A percentile compares a stretch with the other conserved stretches of the same genome.
Evolutionary conservation across 352 stramenopile genomes (phyloP).

Genomic region (Globisporangium yorkense): DNA sequence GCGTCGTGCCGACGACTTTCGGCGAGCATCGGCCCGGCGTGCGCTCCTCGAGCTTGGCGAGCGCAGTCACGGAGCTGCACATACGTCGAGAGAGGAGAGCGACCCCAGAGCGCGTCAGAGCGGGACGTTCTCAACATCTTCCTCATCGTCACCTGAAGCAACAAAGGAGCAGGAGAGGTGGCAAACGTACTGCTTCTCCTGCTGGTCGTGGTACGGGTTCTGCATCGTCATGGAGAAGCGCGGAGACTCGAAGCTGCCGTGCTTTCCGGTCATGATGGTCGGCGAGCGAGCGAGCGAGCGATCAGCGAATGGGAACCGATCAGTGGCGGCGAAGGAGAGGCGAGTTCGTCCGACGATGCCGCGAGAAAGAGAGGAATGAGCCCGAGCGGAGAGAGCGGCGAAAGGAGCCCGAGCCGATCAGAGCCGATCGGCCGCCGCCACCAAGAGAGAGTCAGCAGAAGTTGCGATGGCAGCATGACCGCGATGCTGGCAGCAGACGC

Average conservation of each 20-base stretch:
- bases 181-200: conserved; percentile 7
- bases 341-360: background rate
- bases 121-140: no score
- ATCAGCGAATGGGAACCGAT: background rate
- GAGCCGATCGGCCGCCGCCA: background rate
- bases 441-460: background rate
- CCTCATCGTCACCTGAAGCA: no score
- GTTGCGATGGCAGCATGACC: background rate
- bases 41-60: conserved; percentile 14
- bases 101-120: no score
- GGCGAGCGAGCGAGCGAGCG: background rate
- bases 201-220: conserved; percentile 10
- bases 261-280: conserved; percentile 1
- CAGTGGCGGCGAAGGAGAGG: background rate
- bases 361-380: background rate
- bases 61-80: conserved; percentile 7
- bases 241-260: conserved; percentile 8
- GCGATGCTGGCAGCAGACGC: background rate
- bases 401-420: background rate
- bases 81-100: background rate
- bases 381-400: background rate
- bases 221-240: conserved; percentile 14
- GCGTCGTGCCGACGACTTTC: conserved; percentile 25
- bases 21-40: conserved; percentile 26
- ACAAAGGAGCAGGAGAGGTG: background rate